phyloP scores from a whole-genome alignment of 176 grass and related monocot species.

The Aegilops umbellulata region DNA sequence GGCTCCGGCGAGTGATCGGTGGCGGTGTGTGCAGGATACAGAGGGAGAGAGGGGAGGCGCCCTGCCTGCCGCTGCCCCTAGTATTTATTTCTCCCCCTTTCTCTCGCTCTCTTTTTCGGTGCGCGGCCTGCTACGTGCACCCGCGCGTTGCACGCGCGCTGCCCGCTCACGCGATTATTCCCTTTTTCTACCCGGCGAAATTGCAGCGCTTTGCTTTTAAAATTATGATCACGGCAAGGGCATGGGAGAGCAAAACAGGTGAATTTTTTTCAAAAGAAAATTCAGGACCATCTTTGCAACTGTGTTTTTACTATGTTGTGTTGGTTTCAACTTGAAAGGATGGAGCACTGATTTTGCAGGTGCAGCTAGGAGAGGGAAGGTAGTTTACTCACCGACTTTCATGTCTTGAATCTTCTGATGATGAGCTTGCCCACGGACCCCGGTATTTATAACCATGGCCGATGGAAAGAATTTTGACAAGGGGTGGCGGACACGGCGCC shows the following conservation, averaged over 20 bases:
- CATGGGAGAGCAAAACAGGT: neutral
- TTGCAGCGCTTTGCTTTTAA: neutral
- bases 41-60: neutral
- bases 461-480: neutral
- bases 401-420: no score
- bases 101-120: neutral
- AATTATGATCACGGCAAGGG: neutral
- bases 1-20: constrained; percentile 52
- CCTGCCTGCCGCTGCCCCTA: constrained; percentile 18
- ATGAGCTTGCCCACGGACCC: no score
- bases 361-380: no score
- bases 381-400: no score
- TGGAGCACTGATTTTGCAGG: no score
- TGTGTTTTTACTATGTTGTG: neutral
- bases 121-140: constrained; percentile 53
- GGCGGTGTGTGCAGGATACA: neutral
- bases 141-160: neutral
- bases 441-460: neutral
- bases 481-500: no score
- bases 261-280: no score
- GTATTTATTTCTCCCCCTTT: constrained; percentile 44
- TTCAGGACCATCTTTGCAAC: neutral
- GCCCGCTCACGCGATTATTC: neutral
- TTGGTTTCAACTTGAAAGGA: neutral
- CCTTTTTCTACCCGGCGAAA: neutral